Conservation (phyloP, 352 stramenopile genomes). For the Globisporangium yorkense region DNA sequence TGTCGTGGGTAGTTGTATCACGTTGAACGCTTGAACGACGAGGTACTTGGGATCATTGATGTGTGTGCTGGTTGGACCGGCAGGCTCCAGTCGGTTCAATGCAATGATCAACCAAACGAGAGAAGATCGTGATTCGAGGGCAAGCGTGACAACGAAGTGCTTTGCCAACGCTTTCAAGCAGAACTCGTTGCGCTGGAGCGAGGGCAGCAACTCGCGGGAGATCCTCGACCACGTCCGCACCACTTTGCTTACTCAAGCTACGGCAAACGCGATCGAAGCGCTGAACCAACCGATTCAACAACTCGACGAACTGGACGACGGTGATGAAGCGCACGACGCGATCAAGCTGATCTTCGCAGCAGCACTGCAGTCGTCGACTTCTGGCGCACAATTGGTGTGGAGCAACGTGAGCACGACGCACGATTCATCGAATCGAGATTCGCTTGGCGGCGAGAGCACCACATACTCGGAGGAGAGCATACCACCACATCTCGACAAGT, state of each 20-base stretch:
- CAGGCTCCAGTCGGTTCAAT: constrained; percentile 2
- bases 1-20: not conserved
- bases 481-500: not conserved
- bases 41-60: not conserved
- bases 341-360: not conserved
- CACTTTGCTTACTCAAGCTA: constrained; percentile 1
- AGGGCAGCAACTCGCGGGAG: constrained; percentile 2
- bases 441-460: not conserved
- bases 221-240: constrained; percentile 1
- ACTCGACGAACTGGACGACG: not conserved
- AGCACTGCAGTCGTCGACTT: not conserved
- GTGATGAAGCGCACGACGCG: not conserved
- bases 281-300: not conserved
- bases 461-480: not conserved
- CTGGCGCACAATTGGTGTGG: not conserved
- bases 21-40: not conserved
- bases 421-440: not conserved
- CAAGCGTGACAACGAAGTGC: not conserved
- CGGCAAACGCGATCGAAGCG: not conserved
- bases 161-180: constrained; percentile 1
- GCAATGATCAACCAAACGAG: not conserved
- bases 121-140: not conserved
- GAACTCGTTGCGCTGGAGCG: not conserved
- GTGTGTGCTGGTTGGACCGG: not conserved
- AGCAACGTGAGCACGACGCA: not conserved